Evolutionary conservation across 129 eudicot genomes (phyloP), one percentile per base, ranked within the genome.

Genomic region (Artemisia tridentata): DNA sequence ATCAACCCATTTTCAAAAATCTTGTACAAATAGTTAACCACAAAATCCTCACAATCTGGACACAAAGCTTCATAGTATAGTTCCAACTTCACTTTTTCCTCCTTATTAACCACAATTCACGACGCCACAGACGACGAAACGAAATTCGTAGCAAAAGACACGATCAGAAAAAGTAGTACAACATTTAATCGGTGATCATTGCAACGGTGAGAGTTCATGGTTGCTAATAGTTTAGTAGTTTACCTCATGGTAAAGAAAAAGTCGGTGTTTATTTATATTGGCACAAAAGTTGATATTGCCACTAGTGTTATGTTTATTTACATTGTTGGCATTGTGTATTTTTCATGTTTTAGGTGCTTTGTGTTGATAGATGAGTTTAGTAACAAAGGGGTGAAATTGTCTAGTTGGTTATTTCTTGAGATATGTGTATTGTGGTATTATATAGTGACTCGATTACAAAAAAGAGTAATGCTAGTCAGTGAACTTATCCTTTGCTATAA

Each of bases 1-100:
- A 76, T 76, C 25, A 90, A 67, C 20, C 83, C 95, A 13, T 78
- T 77, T 0, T 83, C 78, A 53, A 90, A 87, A 12, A 87, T 66
- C 83, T 90, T 78, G 73, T 65, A 56, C 8, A 87, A 69, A 67
- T 79, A 59, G 49, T 87, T 87, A 52, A 77, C 85, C 0, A 87
- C 81, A 62, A 87, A 81, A 71, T 83, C 81, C 60, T 87, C 83
- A 74, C 95, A 85, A 62, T 69, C 83, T 0, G 95, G 89, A 55
- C 97, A 90, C 19, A 90, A 69, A 3, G 89, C 78, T 76, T 90
- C 97, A 68, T 87, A 87, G 54, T 87, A 90, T 38, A 87, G 12
- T 61, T 79, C 82, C 38, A 90, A 13, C 11, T 68, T 59, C 63
- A 90, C 87, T 50, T 90, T 90, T 3, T 80, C 79, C 19, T 69